phyloP scores from a whole-genome alignment of 164 flowering plant genomes.

The Houttuynia cordata region DNA sequence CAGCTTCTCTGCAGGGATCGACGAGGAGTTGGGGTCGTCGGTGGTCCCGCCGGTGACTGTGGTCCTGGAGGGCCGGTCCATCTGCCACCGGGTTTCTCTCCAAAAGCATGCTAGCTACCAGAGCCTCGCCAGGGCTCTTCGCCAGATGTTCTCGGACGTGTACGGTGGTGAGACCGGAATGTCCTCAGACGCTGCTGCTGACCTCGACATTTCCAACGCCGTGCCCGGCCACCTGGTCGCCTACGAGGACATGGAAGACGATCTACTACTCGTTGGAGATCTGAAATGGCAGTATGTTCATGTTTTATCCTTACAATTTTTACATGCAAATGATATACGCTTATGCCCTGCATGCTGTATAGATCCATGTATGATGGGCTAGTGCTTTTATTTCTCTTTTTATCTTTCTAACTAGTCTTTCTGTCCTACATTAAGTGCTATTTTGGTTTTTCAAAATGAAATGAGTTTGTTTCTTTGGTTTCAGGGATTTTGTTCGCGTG shows the following conservation, averaged over 20 bases:
- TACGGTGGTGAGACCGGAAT: slow-evolving; percentile 3
- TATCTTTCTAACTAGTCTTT: too few relatives aligned
- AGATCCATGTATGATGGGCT: too few relatives aligned
- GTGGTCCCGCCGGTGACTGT: slow-evolving; percentile 71
- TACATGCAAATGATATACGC: neutral
- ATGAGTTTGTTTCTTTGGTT: too few relatives aligned
- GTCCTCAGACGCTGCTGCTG: slow-evolving; percentile 1
- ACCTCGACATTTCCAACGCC: slow-evolving; percentile 52
- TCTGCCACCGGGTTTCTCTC: slow-evolving; percentile 69
- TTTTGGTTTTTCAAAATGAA: too few relatives aligned
- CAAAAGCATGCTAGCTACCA: slow-evolving; percentile 52
- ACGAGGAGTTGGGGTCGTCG: slow-evolving; percentile 26
- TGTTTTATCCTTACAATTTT: neutral
- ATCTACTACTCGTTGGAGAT: slow-evolving; percentile 81
- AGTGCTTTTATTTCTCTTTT: too few relatives aligned
- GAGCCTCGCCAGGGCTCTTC: slow-evolving; percentile 53
- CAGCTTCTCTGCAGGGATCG: slow-evolving; percentile 18
- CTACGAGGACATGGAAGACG: slow-evolving; percentile 80
- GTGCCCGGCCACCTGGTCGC: slow-evolving; percentile 73
- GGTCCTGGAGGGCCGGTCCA: slow-evolving; percentile 72
- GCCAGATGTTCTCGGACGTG: slow-evolving; percentile 50
- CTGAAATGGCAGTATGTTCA: slow-evolving; percentile 64
- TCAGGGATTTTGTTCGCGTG: slow-evolving; percentile 74
- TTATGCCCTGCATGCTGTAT: too few relatives aligned
- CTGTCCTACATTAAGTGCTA: too few relatives aligned